These are phyloP conservation scores for Citropsis articulata DNA, from an alignment of 345 rosid genomes.

Conservation along the genomic window DNA sequence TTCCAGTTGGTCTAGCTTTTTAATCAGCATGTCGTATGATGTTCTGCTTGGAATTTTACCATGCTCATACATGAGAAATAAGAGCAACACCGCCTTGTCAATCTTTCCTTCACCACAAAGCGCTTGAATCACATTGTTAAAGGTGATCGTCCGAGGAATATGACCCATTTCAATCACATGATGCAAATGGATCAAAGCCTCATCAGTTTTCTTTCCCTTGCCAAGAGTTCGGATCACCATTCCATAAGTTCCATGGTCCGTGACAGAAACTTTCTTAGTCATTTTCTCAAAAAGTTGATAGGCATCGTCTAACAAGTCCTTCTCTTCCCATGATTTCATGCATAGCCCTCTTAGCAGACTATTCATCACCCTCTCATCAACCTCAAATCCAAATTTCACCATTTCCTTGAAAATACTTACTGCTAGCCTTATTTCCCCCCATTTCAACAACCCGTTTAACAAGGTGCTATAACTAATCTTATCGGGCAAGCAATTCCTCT, in stretches of 20 bases:
- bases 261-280: conserved; percentile 13
- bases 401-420: conserved; percentile 41
- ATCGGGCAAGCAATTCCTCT: conserved; percentile 47
- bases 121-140: conserved; percentile 39
- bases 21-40: conserved; percentile 38
- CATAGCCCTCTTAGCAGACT: conserved; percentile 46
- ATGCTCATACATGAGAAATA: conserved; percentile 36
- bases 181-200: conserved; percentile 32
- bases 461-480: conserved; percentile 47
- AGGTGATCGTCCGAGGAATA: conserved; percentile 34
- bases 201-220: conserved; percentile 30
- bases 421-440: conserved; percentile 43
- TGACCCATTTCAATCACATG: conserved; percentile 33
- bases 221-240: conserved; percentile 37
- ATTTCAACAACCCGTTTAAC: conserved; percentile 48
- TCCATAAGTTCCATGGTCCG: conserved; percentile 26
- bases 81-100: conserved; percentile 36
- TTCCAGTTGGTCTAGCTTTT: conserved; percentile 41
- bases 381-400: conserved; percentile 37
- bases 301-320: conserved; percentile 36
- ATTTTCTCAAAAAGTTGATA: conserved; percentile 45
- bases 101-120: conserved; percentile 39
- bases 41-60: conserved; percentile 31
- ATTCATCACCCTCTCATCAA: conserved; percentile 38
- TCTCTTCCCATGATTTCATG: conserved; percentile 31